Conservation (phyloP, 495 filamentous ascomycete species). For the Penicillium lagena region DNA sequence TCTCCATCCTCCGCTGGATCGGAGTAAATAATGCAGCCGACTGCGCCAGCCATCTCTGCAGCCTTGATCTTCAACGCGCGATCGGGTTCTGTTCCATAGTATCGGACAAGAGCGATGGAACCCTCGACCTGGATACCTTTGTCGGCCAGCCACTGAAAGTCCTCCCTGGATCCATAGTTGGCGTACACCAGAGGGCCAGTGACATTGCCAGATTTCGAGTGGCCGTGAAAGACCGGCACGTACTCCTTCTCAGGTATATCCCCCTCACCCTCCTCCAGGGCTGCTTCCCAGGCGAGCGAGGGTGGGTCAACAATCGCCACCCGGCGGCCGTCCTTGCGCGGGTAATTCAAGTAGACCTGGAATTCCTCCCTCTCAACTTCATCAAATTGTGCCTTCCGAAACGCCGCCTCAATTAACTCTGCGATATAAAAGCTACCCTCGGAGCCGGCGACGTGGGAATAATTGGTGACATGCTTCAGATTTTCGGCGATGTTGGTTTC, state of each 20-base stretch:
- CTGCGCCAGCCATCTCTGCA: slow-evolving; percentile 76
- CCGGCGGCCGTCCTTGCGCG: slow-evolving; percentile 64
- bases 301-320: slow-evolving; percentile 76
- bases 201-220: slow-evolving; percentile 82
- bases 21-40: slow-evolving; percentile 85
- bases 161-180: slow-evolving; percentile 80
- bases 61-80: slow-evolving; percentile 79
- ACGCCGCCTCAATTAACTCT: slow-evolving; percentile 71
- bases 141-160: slow-evolving; percentile 67
- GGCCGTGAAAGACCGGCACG: slow-evolving; percentile 76
- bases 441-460: slow-evolving; percentile 84
- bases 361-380: slow-evolving; percentile 66
- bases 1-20: slow-evolving; percentile 82
- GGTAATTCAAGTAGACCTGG: slow-evolving; percentile 89
- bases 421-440: slow-evolving; percentile 80
- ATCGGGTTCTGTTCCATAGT: slow-evolving; percentile 69
- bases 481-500: slow-evolving; percentile 65
- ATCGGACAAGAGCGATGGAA: slow-evolving; percentile 76
- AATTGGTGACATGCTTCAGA: slow-evolving; percentile 64
- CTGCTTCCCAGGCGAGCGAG: slow-evolving; percentile 69
- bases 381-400: slow-evolving; percentile 64
- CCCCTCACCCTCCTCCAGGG: slow-evolving; percentile 67
- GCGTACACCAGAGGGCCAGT: slow-evolving; percentile 92
- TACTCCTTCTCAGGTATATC: slow-evolving; percentile 20
- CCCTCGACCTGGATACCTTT: slow-evolving; percentile 68